Evolutionary conservation across 1,284 basidiomycete species (phyloP).

Genomic region (Sphaerobolus stellatus): DNA sequence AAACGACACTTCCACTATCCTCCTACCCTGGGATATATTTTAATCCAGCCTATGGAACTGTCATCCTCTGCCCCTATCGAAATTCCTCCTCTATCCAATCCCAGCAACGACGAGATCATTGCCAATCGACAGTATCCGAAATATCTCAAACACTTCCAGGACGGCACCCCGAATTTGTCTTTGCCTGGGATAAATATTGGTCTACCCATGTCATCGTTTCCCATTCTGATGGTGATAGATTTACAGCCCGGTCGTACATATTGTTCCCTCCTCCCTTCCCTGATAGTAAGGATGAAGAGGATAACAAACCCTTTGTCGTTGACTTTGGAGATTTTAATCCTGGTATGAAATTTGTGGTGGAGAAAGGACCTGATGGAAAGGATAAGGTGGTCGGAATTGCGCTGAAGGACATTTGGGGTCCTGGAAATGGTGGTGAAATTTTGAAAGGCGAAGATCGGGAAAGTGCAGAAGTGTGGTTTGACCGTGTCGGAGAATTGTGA

Average conservation of each 20-base stretch:
- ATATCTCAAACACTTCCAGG: not conserved
- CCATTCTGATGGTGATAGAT: not conserved
- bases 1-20: not conserved
- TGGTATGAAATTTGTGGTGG: not conserved
- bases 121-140: not conserved
- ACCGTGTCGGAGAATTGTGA: not conserved
- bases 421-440: not conserved
- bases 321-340: not conserved
- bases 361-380: not conserved
- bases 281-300: not conserved
- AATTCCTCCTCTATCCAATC: not conserved
- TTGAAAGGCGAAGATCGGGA: not conserved
- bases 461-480: conserved; percentile 11
- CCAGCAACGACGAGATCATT: not conserved
- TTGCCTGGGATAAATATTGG: not conserved
- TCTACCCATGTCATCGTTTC: not conserved
- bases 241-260: not conserved
- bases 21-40: conserved; percentile 4
- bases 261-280: conserved; percentile 6
- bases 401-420: conserved; percentile 3
- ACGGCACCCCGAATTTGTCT: not conserved
- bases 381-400: conserved; percentile 3
- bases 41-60: conserved; percentile 6
- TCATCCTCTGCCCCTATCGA: not conserved
- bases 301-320: not conserved